Evolutionary conservation across 495 filamentous ascomycete species (phyloP).

Genomic region (Penicillium turbatum): DNA sequence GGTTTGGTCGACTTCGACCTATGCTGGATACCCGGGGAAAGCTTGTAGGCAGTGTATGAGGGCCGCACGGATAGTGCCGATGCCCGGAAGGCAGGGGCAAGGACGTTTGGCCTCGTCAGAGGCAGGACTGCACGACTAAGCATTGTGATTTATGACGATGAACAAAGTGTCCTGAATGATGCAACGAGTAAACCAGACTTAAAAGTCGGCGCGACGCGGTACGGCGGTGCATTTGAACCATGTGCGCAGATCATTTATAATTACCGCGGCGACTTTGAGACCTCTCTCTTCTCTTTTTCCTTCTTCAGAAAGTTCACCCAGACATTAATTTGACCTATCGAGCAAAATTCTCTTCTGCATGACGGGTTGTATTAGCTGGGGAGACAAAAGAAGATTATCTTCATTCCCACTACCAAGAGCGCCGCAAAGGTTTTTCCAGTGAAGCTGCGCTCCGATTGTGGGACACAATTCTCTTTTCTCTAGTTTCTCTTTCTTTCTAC

Average conservation of each 20-base stretch:
- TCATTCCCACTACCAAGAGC: slow-evolving; percentile 60
- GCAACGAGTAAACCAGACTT: slow-evolving; percentile 5
- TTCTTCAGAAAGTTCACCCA: slow-evolving; percentile 60
- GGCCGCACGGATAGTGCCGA: slow-evolving; percentile 32
- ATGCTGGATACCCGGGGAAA: slow-evolving; percentile 35
- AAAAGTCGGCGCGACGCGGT: slow-evolving; percentile 34
- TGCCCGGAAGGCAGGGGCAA: slow-evolving; percentile 36
- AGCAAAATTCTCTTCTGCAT: slow-evolving; percentile 40
- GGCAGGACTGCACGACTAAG: slow-evolving; percentile 45
- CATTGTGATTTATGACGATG: slow-evolving; percentile 24
- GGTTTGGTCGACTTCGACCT: slow-evolving; percentile 22
- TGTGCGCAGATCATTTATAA: slow-evolving; percentile 27
- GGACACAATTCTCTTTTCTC: slow-evolving; percentile 34
- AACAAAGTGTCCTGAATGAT: slow-evolving; percentile 23
- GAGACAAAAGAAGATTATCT: slow-evolving; percentile 50
- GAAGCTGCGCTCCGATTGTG: slow-evolving; percentile 49
- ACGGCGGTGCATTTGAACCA: slow-evolving; percentile 21
- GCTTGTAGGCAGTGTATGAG: slow-evolving; percentile 42
- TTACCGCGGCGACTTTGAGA: slow-evolving; percentile 8
- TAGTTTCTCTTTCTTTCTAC: slow-evolving; percentile 6
- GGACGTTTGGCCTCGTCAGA: slow-evolving; percentile 42
- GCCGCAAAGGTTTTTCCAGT: slow-evolving; percentile 45
- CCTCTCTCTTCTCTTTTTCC: slow-evolving; percentile 29
- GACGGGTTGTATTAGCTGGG: slow-evolving; percentile 66
- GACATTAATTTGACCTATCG: slow-evolving; percentile 62